Evolutionary conservation across 495 filamentous ascomycete genomes (phyloP), one percentile per base, ranked within the genome.

Genomic region (Terfezia claveryi): DNA sequence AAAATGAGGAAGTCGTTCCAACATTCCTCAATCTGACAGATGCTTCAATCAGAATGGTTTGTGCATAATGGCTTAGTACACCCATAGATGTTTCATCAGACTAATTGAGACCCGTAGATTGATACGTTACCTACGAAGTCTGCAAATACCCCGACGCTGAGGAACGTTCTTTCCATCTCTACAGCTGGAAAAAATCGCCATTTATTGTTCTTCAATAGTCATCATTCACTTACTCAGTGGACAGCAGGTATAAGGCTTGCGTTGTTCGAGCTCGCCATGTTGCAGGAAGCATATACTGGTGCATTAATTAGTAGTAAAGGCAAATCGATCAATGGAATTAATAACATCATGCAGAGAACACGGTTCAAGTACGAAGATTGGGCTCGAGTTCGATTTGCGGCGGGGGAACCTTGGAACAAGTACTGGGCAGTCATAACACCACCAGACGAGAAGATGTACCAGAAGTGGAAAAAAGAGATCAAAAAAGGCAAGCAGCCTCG

Each of bases 21-120:
- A 95, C 85, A 51, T 99, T 94, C 67, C 82, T 99, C 64, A 99
- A 99, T 67, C 72, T 99, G 58, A 87, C 91, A 3, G 91, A 99
- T 75, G 88, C 88, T 11, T 93, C 89, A 1, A 83, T 99, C 62
- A 94, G 89, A 64, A 93, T 94, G 89, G 91, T 94, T 73, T 52
- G 70, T 56, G 53, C 16, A 49, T 32, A 0, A 32, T 32, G 27
- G 27, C 27, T 32, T 4, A 32, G 27, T 7, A 32, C 27, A 4
- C 27, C 7, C 7, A 32, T 32, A 32, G 27, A 20, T 20, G 27
- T 32, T 32, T 32, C 27, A 32, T 7, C 4, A 32, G 27, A 32
- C 37, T 51, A 51, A 32, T 51, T 51, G 27, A 17, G 16, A 51
- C 50, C 46, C 14, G 9, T 62, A 94, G 89, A 89, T 94, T 64